Base-by-base conservation (phyloP, 306 rosid genomes). In the Coriaria nepalensis region DNA sequence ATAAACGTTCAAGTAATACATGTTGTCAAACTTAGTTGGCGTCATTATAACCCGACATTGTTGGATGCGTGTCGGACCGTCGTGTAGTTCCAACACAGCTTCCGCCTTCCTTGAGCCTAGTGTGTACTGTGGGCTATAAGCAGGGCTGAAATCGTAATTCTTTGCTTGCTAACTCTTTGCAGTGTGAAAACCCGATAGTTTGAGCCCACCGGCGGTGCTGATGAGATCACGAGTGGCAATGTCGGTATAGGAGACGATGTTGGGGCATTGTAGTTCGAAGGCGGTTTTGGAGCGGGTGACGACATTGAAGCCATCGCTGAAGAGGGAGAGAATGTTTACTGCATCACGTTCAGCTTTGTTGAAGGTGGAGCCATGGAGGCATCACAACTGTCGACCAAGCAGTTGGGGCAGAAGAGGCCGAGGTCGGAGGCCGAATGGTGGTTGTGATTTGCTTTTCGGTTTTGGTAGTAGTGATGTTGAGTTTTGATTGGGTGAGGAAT, bases 151-250 rank as follows among this genome's bases (percentile, higher is more conserved):
- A 52, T 73, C 78, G 5, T 64, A 54, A 4, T 59, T 60, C 1
- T n/a, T 10, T 13, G 51, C 50, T 9, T 33, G 67, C 8, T 52
- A 73, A 73, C 55, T 73, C 79, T n/a, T 64, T 73, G 62, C 79
- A 73, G 37, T 73, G 79, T 6, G 75, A 55, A 59, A 73, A 73
- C 4, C 79, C 79, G 13, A 73, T 68, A 33, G 74, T 73, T 64
- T 73, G 79, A 75, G 79, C 7, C 79, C 79, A 4, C 79, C 79
- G 2, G 65, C 72, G 65, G 63, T 68, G 13, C 48, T 73, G 48
- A 73, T 32, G 7, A 73, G 72, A 40, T 73, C 79, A 8, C 79
- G 53, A 0, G 75, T 49, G 9, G 71, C 52, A n/a, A n/a, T n/a
- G n/a, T n/a, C n/a, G n/a, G 11, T 63, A 62, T 7, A 75, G 71